These are phyloP conservation scores for Clohesyomyces aquaticus DNA, from an alignment of 495 filamentous ascomycete genomes.

Conservation along the genomic window DNA sequence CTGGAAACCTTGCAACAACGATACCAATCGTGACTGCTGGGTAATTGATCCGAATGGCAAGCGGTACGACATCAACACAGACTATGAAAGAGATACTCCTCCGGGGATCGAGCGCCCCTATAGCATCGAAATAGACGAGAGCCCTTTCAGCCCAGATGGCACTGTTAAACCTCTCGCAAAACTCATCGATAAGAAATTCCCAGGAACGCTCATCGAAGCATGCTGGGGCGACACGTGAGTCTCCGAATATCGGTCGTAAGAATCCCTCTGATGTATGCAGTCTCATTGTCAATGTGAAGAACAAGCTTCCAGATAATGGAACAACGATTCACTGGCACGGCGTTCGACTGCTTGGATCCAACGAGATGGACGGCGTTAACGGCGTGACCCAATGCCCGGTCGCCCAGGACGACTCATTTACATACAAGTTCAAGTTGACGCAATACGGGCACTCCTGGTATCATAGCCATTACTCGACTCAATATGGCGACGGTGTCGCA, in stretches of 20 bases:
- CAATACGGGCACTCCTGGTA: conserved; percentile 49
- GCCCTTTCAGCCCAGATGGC: conserved; percentile 17
- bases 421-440: conserved; percentile 44
- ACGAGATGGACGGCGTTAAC: conserved; percentile 44
- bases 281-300: conserved; percentile 44
- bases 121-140: conserved; percentile 19
- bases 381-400: conserved; percentile 41
- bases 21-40: conserved; percentile 26
- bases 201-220: conserved; percentile 43
- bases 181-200: conserved; percentile 44
- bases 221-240: conserved; percentile 45
- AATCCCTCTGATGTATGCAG: not conserved
- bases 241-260: not conserved
- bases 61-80: conserved; percentile 24
- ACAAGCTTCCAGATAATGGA: conserved; percentile 44
- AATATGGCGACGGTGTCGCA: conserved; percentile 47
- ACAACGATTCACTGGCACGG: conserved; percentile 49
- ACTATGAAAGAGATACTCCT: conserved; percentile 23
- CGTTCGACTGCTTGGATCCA: conserved; percentile 40
- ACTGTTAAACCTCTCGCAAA: conserved; percentile 28
- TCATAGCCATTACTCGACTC: conserved; percentile 44
- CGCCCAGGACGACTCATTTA: conserved; percentile 40
- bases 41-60: conserved; percentile 25
- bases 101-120: conserved; percentile 15
- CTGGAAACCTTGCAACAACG: conserved; percentile 24